Evolutionary conservation across 306 rosid species (phyloP).

Genomic region (Canavalia ensiformis): DNA sequence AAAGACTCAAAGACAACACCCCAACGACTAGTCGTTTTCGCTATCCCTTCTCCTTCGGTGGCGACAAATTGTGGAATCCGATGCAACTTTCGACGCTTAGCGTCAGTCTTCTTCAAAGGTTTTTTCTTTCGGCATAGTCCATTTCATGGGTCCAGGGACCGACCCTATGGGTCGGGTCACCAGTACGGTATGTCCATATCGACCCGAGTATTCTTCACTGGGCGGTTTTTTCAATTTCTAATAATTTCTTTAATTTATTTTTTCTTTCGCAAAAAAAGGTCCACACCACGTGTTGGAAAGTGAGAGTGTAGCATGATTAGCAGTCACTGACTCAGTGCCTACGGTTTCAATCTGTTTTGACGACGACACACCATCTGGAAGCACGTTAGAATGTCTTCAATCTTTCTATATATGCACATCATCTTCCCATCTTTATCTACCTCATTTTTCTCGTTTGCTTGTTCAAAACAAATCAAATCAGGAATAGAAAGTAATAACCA

Average conservation of each 20-base stretch:
- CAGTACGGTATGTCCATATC: not conserved
- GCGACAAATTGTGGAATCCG: constrained; percentile 51
- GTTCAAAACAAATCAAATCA: not conserved
- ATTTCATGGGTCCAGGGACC: not conserved
- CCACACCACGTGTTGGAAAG: constrained; percentile 51
- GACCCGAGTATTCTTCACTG: not conserved
- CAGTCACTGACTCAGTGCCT: constrained; percentile 16
- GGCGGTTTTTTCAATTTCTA: not conserved
- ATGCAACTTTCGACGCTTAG: constrained; percentile 35
- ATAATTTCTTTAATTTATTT: not conserved
- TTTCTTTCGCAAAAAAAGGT: not conserved
- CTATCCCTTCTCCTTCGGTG: not conserved
- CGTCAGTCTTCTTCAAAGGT: not conserved
- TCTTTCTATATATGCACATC: not conserved
- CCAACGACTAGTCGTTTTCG: constrained; percentile 30
- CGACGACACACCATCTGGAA: constrained; percentile 46
- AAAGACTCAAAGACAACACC: constrained; percentile 12
- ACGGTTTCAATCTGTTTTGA: constrained; percentile 30
- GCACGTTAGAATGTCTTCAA: constrained; percentile 42
- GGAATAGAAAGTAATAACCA: not conserved
- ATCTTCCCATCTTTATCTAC: not conserved
- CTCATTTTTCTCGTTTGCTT: not conserved
- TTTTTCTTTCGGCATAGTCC: not conserved
- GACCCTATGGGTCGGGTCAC: constrained; percentile 4
- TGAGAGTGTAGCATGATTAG: not conserved